Evolutionary conservation across 2,329 filamentous ascomycete species (phyloP), one percentile per base, ranked within the genome.

Genomic region (Cladosporium sp.): DNA sequence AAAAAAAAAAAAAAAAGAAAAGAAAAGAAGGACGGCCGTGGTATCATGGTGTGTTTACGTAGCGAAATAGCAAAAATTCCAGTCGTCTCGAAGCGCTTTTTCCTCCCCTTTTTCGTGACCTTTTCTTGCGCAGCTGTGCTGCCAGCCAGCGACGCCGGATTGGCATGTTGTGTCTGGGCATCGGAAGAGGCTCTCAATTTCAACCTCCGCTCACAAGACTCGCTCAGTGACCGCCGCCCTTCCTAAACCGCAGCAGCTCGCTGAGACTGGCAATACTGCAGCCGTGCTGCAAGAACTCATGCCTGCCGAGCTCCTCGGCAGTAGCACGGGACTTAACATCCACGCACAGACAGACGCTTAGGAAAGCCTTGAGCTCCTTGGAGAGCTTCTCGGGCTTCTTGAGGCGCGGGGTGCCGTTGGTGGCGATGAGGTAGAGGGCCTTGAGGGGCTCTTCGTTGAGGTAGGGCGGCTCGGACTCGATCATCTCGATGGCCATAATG

Each of bases 401-500:
- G 72, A 99, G 95, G 47, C 85, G 79, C 2, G 93, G 93, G 13
- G 93, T 97, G 42, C 93, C 93, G 65, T 96, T 96, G 29, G 93
- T 97, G 48, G 93, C 93, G 68, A 99, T 99, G 61, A 99, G 74
- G 79, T 93, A 99, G 32, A 99, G 78, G 1, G 93, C 93, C 54
- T 92, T 84, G 19, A 99, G 78, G 4, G 93, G 93, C 32, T 89
- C 95, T 69, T 99, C 93, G 34, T 91, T 97, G 53, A 99, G 78
- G 67, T 97, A 99, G 19, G 93, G 93, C 11, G 93, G 93, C 69
- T 97, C 93, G 67, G 92, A 93, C 73, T 97, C 93, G 58, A 99
- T 96, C 93, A 99, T 99, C 71, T 99, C 93, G 64, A 99, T 97
- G 7, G 93, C 90, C 93, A 99, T 97, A 73, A 99, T 99, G 53